These are phyloP conservation scores for Magnusiomyces tetraspermus DNA, from an alignment of 1,139 yeast genomes.

Conservation along the genomic window DNA sequence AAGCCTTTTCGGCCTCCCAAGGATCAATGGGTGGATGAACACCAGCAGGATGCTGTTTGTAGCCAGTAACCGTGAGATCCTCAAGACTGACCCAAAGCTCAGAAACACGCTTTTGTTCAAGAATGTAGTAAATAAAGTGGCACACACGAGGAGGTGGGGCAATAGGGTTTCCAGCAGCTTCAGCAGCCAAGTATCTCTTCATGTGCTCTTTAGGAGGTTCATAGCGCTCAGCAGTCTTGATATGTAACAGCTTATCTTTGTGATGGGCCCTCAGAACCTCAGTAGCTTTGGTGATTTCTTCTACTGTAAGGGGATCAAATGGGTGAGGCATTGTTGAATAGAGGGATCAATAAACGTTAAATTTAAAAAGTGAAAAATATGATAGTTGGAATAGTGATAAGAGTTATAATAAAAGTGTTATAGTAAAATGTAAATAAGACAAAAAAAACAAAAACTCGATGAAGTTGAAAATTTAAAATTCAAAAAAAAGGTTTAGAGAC, in stretches of 20 bases:
- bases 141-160: conserved; percentile 51
- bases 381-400: neutral
- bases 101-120: conserved; percentile 51
- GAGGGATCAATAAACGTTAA: neutral
- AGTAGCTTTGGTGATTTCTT: conserved; percentile 55
- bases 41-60: conserved; percentile 49
- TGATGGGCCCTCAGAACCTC: conserved; percentile 39
- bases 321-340: conserved; percentile 34
- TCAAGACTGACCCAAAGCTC: conserved; percentile 67
- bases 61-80: conserved; percentile 47
- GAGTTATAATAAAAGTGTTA: neutral
- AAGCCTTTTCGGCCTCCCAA: conserved; percentile 54
- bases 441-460: no score
- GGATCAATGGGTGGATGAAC: conserved; percentile 67
- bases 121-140: conserved; percentile 55
- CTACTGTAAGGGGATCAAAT: conserved; percentile 59
- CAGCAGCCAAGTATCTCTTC: conserved; percentile 61
- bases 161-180: conserved; percentile 46
- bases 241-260: conserved; percentile 34
- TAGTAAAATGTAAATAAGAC: no score
- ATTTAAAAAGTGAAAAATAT: neutral
- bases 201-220: conserved; percentile 55
- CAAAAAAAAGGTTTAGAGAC: no score
- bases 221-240: neutral
- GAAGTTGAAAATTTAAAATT: no score